Evolutionary conservation across 2,329 filamentous ascomycete species (phyloP).

Genomic region (Orbilia oligospora): DNA sequence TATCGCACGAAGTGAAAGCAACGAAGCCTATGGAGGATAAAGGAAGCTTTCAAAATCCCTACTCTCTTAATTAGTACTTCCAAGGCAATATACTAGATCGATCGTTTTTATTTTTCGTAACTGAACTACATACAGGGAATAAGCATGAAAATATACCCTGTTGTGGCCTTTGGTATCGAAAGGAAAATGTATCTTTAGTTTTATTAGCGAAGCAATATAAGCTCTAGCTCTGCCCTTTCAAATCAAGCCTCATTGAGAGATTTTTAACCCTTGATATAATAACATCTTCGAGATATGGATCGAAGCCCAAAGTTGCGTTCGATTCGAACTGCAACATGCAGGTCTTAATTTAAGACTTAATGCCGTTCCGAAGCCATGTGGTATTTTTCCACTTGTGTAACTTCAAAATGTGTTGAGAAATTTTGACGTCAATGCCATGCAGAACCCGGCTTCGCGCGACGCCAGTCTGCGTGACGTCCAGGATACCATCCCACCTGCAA

Average conservation of each 20-base stretch:
- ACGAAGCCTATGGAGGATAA: not conserved
- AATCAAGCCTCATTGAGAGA: not conserved
- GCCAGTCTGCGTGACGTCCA: not conserved
- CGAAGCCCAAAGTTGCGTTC: no score
- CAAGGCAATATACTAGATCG: not conserved
- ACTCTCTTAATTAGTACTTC: not conserved
- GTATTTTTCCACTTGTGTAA: constrained; percentile 42
- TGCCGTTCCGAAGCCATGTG: not conserved
- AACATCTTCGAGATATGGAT: no score
- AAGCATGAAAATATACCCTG: constrained; percentile 3
- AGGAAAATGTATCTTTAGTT: constrained; percentile 13
- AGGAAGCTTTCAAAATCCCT: not conserved
- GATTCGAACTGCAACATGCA: no score
- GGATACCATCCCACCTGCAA: not conserved
- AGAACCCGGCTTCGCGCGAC: not conserved
- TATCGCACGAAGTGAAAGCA: not conserved
- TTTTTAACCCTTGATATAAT: no score
- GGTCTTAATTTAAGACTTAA: no score
- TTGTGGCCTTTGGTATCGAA: constrained; percentile 12
- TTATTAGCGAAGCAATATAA: constrained; percentile 14
- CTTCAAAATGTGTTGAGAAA: constrained; percentile 36
- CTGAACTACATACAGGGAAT: not conserved
- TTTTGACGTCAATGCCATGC: constrained; percentile 23
- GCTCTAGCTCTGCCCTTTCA: not conserved
- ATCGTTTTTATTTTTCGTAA: constrained; percentile 4